These are phyloP conservation scores for Pichia sp. DNA, from an alignment of 1,139 yeast genomes.

Conservation along the genomic window DNA sequence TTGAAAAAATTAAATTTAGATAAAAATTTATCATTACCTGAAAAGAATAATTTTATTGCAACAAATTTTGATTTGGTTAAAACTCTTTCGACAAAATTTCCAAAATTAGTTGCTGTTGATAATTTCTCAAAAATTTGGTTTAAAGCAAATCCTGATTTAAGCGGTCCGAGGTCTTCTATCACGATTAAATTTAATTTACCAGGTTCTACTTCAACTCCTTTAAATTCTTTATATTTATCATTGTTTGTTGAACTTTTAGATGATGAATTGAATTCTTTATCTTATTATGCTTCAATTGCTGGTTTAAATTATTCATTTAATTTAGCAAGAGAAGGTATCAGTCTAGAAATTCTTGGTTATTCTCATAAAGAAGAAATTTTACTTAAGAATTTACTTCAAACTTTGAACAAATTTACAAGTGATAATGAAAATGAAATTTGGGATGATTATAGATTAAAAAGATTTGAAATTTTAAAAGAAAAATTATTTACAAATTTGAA, in stretches of 20 bases:
- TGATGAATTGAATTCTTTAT: conserved; percentile 68
- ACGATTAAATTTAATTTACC: conserved; percentile 65
- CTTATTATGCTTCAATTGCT: conserved; percentile 81
- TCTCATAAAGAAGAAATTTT: conserved; percentile 71
- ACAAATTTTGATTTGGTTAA: conserved; percentile 57
- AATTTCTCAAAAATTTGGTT: conserved; percentile 60
- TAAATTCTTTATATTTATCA: conserved; percentile 50
- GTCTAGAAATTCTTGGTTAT: conserved; percentile 67
- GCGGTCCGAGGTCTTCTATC: conserved; percentile 80
- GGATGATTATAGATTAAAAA: conserved; percentile 29
- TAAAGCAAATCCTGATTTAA: conserved; percentile 84
- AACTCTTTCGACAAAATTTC: conserved; percentile 29
- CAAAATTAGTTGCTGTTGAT: conserved; percentile 41
- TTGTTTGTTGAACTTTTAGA: conserved; percentile 64
- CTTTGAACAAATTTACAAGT: conserved; percentile 48
- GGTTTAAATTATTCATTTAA: conserved; percentile 59
- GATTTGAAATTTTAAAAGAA: conserved; percentile 65
- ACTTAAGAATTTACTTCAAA: conserved; percentile 51
- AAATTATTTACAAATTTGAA: conserved; percentile 55
- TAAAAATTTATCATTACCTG: conserved; percentile 49
- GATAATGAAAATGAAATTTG: conserved; percentile 21
- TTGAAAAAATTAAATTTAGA: conserved; percentile 28
- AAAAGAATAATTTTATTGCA: conserved; percentile 73
- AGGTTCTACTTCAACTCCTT: conserved; percentile 48
- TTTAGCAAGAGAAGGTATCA: conserved; percentile 65